Evolutionary conservation across 1,284 basidiomycete genomes (phyloP).

Genomic region (Mycosarcoma mackinlayi): DNA sequence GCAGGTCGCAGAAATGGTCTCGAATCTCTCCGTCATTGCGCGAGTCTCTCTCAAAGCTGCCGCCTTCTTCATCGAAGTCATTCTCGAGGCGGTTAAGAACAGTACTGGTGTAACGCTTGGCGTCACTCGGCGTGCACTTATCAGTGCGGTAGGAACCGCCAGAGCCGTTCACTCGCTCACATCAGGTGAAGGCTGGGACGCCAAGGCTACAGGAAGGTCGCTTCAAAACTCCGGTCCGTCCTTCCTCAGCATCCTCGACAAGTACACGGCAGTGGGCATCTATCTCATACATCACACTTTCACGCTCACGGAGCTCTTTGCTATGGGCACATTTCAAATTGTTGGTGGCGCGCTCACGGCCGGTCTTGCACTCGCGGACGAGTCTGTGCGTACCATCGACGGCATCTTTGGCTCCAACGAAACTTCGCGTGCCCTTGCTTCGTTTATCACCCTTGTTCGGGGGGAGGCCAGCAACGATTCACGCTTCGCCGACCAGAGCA

Average conservation of each 20-base stretch:
- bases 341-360: slow-evolving; percentile 47
- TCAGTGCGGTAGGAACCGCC: slow-evolving; percentile 54
- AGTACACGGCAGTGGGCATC: slow-evolving; percentile 72
- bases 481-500: slow-evolving; percentile 65
- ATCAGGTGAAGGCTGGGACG: slow-evolving; percentile 43
- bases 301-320: slow-evolving; percentile 72
- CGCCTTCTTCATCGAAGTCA: slow-evolving; percentile 61
- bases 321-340: slow-evolving; percentile 72
- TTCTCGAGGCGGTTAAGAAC: slow-evolving; percentile 56
- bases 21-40: slow-evolving; percentile 52
- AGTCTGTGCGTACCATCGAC: slow-evolving; percentile 71
- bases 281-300: slow-evolving; percentile 72
- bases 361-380: slow-evolving; percentile 69
- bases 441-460: slow-evolving; percentile 71
- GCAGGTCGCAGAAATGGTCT: slow-evolving; percentile 57
- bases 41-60: slow-evolving; percentile 59
- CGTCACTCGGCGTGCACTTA: slow-evolving; percentile 56
- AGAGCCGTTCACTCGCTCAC: slow-evolving; percentile 51
- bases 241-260: slow-evolving; percentile 70
- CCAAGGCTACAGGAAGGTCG: slow-evolving; percentile 37
- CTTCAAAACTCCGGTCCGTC: slow-evolving; percentile 39
- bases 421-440: slow-evolving; percentile 70
- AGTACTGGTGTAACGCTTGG: slow-evolving; percentile 53
- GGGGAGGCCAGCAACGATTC: slow-evolving; percentile 69
- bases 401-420: slow-evolving; percentile 72